Base-by-base conservation (phyloP, 768 basidiomycete genomes). In the Butyriboletus loyo region DNA sequence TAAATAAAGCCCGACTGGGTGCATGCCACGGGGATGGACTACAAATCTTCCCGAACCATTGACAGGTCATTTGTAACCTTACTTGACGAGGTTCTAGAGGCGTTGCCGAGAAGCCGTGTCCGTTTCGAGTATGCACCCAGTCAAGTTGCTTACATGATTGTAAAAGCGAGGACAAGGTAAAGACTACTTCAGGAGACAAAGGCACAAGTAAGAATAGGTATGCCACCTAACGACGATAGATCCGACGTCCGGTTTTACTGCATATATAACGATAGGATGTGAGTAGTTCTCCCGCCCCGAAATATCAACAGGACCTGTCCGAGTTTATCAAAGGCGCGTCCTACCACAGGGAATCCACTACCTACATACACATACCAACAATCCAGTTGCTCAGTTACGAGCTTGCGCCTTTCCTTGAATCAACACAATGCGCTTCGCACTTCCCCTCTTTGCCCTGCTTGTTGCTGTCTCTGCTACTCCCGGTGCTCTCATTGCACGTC, bases 401-500 rank as follows among this genome's bases (percentile, higher is more conserved):
- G 11, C 36, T 15, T 37, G 31, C 21, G 6, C 10, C 22, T 24
- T 39, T 42, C 17, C 14, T 52, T 25, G 8, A 21, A 31, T 15
- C 21, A 22, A 45, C 43, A 45, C 46, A 36, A 66, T 60, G 61
- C 62, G 47, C 47, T 53, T 63, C 55, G 37, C 52, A 50, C 53
- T 52, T 13, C 19, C 19, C 52, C 25, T 57, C 30, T 30, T 54
- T 49, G 32, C 53, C 34, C 54, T 64, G 50, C 56, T 61, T 25
- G 49, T 34, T 27, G 45, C 35, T 15, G 37, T 50, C 52, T 52
- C 52, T 31, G 48, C 52, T 27, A 59, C 62, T 34, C 62, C 57
- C 41, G 59, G 65, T 22, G 47, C 50, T 32, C 56, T 61, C 50
- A 31, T 58, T 37, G 36, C 50, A 30, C 70, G 56, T 10, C 63